Evolutionary conservation across 2,329 filamentous ascomycete genomes (phyloP).

Genomic region (Aureobasidium uvarum): DNA sequence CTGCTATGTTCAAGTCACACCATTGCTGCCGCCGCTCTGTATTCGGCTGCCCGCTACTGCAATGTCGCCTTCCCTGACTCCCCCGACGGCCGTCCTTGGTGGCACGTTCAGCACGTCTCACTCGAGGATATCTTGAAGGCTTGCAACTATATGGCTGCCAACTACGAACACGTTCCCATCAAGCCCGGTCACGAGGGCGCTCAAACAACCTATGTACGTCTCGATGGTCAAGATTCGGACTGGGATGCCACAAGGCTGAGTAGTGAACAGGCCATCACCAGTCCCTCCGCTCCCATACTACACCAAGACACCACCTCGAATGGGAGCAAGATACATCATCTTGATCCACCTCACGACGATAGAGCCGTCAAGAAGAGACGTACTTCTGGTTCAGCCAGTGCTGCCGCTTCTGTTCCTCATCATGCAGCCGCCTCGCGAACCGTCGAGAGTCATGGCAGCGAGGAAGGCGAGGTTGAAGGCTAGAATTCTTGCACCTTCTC

Average conservation of each 20-base stretch:
- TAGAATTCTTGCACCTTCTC: conserved; percentile 32
- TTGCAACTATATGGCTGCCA: conserved; percentile 69
- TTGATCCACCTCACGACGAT: conserved; percentile 31
- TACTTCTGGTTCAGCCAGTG: background rate
- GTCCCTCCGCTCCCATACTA: conserved; percentile 28
- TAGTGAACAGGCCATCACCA: conserved; percentile 31
- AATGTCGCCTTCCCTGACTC: conserved; percentile 72
- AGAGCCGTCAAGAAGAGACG: conserved; percentile 31
- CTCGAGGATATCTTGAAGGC: conserved; percentile 68
- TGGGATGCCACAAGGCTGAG: conserved; percentile 38
- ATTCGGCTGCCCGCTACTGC: conserved; percentile 77
- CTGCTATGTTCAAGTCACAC: conserved; percentile 75
- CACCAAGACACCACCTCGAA: conserved; percentile 35
- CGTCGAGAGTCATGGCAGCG: conserved; percentile 40
- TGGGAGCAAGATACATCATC: conserved; percentile 33
- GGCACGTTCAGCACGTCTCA: conserved; percentile 72
- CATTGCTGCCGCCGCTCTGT: conserved; percentile 81
- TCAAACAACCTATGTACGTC: conserved; percentile 47
- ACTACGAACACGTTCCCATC: conserved; percentile 46
- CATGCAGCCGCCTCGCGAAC: conserved; percentile 18
- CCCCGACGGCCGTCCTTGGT: conserved; percentile 76
- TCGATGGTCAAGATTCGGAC: conserved; percentile 34
- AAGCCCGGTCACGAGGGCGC: conserved; percentile 42
- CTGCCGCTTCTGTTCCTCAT: background rate
- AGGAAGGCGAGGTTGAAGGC: conserved; percentile 51